A percentile compares a stretch with the other conserved stretches of the same genome.
Evolutionary conservation across 208 protist genomes (phyloP).

Genomic region (Herpetomonas tarakana): DNA sequence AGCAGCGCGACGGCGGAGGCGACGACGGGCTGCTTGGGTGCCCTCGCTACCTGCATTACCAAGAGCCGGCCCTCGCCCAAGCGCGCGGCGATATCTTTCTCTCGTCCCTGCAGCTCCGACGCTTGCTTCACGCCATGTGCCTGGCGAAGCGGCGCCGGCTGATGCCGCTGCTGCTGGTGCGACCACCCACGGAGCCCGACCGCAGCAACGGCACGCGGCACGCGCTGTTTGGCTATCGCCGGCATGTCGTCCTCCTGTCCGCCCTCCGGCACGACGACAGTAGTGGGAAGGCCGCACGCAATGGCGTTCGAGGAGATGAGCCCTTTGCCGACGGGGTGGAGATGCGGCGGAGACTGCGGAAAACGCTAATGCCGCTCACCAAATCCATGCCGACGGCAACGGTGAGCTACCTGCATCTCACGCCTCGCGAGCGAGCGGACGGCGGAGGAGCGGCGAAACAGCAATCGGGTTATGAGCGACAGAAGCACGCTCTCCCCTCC

Average conservation of each 20-base stretch:
- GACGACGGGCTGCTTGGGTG: background rate
- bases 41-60: conserved; percentile 24
- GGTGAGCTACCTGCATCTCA: background rate
- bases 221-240: conserved; percentile 67
- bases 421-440: no score
- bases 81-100: background rate
- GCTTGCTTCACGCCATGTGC: conserved; percentile 59
- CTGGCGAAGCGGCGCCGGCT: conserved; percentile 54
- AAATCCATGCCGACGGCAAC: background rate
- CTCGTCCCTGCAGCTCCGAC: conserved; percentile 5
- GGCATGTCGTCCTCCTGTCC: conserved; percentile 16
- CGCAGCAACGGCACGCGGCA: conserved; percentile 43
- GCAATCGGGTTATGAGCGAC: no score
- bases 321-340: background rate
- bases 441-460: no score
- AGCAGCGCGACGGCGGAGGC: background rate
- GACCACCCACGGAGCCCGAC: conserved; percentile 19
- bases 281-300: background rate
- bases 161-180: conserved; percentile 61
- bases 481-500: no score
- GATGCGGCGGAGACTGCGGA: background rate
- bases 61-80: conserved; percentile 10
- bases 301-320: background rate
- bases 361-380: conserved; percentile 15
- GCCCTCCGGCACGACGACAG: background rate